These are phyloP conservation scores for Aspergillus conjunctus DNA, from an alignment of 495 filamentous ascomycete genomes.

Conservation along the genomic window DNA sequence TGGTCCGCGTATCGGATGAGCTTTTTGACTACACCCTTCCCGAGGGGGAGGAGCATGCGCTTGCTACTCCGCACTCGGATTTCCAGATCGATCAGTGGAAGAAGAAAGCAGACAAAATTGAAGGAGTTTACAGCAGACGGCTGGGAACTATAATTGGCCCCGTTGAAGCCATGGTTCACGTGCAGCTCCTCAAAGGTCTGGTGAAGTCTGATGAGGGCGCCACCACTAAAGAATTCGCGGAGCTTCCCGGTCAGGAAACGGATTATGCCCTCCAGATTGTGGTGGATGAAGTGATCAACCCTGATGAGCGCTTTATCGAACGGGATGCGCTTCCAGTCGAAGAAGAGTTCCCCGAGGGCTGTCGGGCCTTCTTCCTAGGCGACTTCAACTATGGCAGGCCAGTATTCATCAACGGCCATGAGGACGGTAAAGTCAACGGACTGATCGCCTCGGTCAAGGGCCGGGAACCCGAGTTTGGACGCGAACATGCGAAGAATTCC, in stretches of 20 bases:
- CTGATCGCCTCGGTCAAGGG: constrained; percentile 67
- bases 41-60: constrained; percentile 58
- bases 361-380: constrained; percentile 91
- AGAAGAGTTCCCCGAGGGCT: constrained; percentile 84
- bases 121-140: constrained; percentile 83
- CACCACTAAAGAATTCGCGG: constrained; percentile 88
- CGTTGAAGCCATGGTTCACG: constrained; percentile 86
- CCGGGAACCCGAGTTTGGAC: constrained; percentile 81
- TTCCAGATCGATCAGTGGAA: constrained; percentile 79
- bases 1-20: constrained; percentile 87
- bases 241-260: constrained; percentile 85
- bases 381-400: constrained; percentile 93
- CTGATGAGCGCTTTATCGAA: constrained; percentile 92
- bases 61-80: constrained; percentile 70
- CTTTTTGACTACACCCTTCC: constrained; percentile 85
- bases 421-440: constrained; percentile 71
- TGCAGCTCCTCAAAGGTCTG: constrained; percentile 90
- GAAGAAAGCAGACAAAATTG: constrained; percentile 81
- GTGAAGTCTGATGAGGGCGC: constrained; percentile 88
- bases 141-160: constrained; percentile 84
- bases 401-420: constrained; percentile 76
- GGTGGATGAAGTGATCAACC: constrained; percentile 86
- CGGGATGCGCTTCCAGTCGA: constrained; percentile 80
- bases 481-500: constrained; percentile 64
- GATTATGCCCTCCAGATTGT: constrained; percentile 89